Base-by-base conservation (phyloP, 2,329 filamentous ascomycete species). In the Talaromyces sp. region DNA sequence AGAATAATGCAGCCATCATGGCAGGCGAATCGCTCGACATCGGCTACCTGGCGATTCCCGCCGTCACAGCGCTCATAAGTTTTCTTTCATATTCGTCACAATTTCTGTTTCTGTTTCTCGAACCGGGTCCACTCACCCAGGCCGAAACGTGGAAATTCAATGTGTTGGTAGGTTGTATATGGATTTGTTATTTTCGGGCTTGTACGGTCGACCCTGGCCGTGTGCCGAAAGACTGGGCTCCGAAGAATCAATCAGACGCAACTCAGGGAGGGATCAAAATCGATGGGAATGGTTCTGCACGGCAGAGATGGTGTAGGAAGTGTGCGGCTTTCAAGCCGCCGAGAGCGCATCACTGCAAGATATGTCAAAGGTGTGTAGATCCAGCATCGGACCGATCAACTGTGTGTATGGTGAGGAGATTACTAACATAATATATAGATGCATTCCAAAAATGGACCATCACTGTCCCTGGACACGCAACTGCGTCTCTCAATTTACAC, bases 401-500 rank as follows among this genome's bases (percentile, higher is more conserved):
- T n/a, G n/a, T 54, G 2, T 35, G 21, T 6, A 37, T 14, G 6
- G 5, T 18, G 40, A n/a, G 5, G 16, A 55, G 16, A 18, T 37
- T 33, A 1, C 31, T 52, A 14, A 52, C 16, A 16, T 23, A 3
- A 54, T 5, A 2, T 12, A n/a, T 12, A 85, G 83, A 74, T 86
- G 85, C 67, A 82, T 87, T 57, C 84, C 84, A 0, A 87, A 86
- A 72, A 87, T 87, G 85, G 85, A 87, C 71, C 85, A 87, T 70
- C 86, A 88, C 70, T 88, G 86, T 70, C 84, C 86, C 6, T 88
- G 86, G 86, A 88, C 85, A 25, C 78, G 76, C 37, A 88, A 88
- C 69, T 88, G 86, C 69, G 85, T 88, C 60, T 88, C 86, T 46
- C 82, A 88, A 72, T 83, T 83, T 66, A 88, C 85, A 0, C 83